Conservation (phyloP, 2,329 filamentous ascomycete species). For the Penicillium rolfsii region DNA sequence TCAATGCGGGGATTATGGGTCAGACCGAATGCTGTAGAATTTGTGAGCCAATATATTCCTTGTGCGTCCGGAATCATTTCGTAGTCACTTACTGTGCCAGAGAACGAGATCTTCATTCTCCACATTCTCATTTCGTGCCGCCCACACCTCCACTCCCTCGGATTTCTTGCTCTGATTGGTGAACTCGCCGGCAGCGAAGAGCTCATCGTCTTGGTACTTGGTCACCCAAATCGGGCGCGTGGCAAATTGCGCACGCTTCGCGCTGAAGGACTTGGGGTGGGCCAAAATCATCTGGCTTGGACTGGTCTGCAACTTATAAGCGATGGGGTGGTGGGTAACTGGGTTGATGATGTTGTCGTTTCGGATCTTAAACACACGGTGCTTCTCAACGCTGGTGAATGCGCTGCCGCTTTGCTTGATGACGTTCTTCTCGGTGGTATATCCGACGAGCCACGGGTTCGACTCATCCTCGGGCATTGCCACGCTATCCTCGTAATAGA, state of each 20-base stretch:
- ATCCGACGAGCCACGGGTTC: conserved; percentile 66
- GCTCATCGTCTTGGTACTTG: conserved; percentile 56
- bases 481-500: conserved; percentile 61
- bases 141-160: conserved; percentile 58
- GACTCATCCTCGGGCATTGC: conserved; percentile 55
- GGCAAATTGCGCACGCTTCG: conserved; percentile 54
- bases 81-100: conserved; percentile 41
- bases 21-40: conserved; percentile 52
- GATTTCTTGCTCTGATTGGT: conserved; percentile 58
- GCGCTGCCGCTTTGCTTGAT: conserved; percentile 55
- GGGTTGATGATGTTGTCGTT: conserved; percentile 53
- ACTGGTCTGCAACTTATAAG: conserved; percentile 55
- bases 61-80: background rate
- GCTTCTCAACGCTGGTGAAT: conserved; percentile 56
- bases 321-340: conserved; percentile 51
- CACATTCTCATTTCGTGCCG: conserved; percentile 52
- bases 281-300: conserved; percentile 57
- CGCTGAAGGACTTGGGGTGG: conserved; percentile 48
- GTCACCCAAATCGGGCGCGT: conserved; percentile 61
- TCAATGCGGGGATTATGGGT: conserved; percentile 67
- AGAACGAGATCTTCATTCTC: conserved; percentile 51
- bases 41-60: conserved; percentile 10
- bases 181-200: conserved; percentile 57
- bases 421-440: conserved; percentile 57
- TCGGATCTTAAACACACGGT: conserved; percentile 57